Evolutionary conservation across 768 basidiomycete species (phyloP), one percentile per base, ranked within the genome.

Genomic region (Boletus subcaerulescens): DNA sequence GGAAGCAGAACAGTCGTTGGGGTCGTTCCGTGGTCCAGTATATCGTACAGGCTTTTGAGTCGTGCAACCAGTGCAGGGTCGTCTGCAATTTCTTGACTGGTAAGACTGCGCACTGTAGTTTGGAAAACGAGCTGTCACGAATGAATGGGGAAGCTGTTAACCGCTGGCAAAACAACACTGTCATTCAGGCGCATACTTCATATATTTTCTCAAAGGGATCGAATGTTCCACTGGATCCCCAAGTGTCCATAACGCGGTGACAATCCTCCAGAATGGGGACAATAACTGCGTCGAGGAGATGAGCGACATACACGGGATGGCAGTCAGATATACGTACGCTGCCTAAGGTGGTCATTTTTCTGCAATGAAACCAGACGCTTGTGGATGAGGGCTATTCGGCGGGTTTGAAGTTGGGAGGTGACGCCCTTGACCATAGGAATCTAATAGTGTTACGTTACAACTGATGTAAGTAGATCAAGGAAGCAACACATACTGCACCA

Each of bases 391-490:
- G 81, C 71, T 66, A 89, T 78, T 59, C 81, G 75, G 57, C 77
- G 79, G 48, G 77, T 76, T 61, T 86, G 82, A 42, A 89, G 77
- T 68, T 85, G 80, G 55, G 86, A 83, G 24, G 89, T 90, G 45
- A 91, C 83, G 40, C 88, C 87, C 62, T 78, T 80, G 60, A 89
- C 80, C 77, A 87, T 82, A 58, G 89, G 88, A 58, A 91, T 85
- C 88, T 90, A 58, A 33, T 50, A 54, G 43, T 50, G 29, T 52
- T 50, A 47, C 15, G 8, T 57, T 61, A 60, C 45, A 56, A 57
- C 63, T 45, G 29, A 54, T 45, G 52, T 55, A 36, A 64, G 55
- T 49, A 53, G 48, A 54, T 38, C 49, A 9, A 26, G 31, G 48
- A 49, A 24, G 18, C 29, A 20, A 33, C 18, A 81, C 86, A 60